These are phyloP conservation scores for Penicillium corylophilum DNA, from an alignment of 2,329 filamentous ascomycete species.

Conservation along the genomic window DNA sequence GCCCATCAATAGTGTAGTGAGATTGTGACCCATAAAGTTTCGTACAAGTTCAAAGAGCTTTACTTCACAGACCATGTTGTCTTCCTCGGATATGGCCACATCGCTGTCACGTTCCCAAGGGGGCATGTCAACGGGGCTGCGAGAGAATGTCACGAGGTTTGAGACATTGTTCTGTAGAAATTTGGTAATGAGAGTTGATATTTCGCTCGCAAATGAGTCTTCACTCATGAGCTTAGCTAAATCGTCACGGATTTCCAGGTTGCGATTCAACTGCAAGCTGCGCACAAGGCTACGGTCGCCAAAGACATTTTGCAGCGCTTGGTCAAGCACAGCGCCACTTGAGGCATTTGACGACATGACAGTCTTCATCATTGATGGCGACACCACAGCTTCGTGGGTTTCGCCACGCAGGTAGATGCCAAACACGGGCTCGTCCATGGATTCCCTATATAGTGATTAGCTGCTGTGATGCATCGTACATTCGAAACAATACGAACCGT, in stretches of 20 bases:
- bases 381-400: slow-evolving; percentile 52
- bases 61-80: slow-evolving; percentile 50
- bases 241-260: slow-evolving; percentile 41
- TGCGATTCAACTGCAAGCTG: slow-evolving; percentile 32
- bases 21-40: slow-evolving; percentile 56
- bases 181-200: slow-evolving; percentile 38
- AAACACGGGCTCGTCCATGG: slow-evolving; percentile 45
- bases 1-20: slow-evolving; percentile 53
- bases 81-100: slow-evolving; percentile 44
- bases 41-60: slow-evolving; percentile 54
- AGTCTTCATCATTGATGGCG: slow-evolving; percentile 47
- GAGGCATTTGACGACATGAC: slow-evolving; percentile 38
- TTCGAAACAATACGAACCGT: slow-evolving; percentile 29
- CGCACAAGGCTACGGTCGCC: slow-evolving; percentile 41
- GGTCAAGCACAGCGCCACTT: slow-evolving; percentile 30
- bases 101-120: slow-evolving; percentile 60
- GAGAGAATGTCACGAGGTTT: slow-evolving; percentile 59
- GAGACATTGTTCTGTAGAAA: slow-evolving; percentile 49
- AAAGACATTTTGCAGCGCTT: slow-evolving; percentile 44
- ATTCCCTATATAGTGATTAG: slow-evolving; percentile 30
- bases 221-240: slow-evolving; percentile 44
- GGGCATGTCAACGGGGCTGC: slow-evolving; percentile 60
- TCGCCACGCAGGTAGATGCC: slow-evolving; percentile 51
- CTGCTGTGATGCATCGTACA: neutral
- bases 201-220: slow-evolving; percentile 47